A percentile compares a stretch with the other conserved stretches of the same genome.
Conservation (phyloP, 2,329 filamentous ascomycete genomes). For the Aphanocladium album region DNA sequence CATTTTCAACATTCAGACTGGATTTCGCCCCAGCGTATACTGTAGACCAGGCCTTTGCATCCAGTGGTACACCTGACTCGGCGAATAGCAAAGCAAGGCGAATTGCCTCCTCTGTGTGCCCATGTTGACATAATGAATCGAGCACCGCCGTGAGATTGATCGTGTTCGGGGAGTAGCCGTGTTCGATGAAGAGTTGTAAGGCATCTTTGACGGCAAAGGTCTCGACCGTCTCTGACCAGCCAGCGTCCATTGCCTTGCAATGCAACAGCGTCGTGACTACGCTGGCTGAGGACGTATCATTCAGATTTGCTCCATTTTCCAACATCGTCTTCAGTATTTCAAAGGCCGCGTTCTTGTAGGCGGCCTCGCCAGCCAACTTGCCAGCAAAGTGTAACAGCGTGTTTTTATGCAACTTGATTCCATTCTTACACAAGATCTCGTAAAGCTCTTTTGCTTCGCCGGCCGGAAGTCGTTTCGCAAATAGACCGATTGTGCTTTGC, state of each 20-base stretch:
- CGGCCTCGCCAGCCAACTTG: conserved; percentile 35
- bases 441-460: conserved; percentile 33
- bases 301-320: conserved; percentile 38
- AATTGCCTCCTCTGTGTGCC: conserved; percentile 31
- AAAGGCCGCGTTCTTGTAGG: conserved; percentile 39
- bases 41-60: conserved; percentile 62
- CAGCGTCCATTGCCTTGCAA: conserved; percentile 22
- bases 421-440: conserved; percentile 24
- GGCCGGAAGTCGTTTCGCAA: conserved; percentile 25
- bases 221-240: conserved; percentile 16
- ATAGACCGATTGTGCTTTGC: conserved; percentile 33
- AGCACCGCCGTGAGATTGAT: conserved; percentile 64
- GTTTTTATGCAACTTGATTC: conserved; percentile 31
- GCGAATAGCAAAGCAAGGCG: conserved; percentile 28
- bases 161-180: conserved; percentile 60
- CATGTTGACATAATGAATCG: conserved; percentile 59
- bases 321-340: conserved; percentile 35
- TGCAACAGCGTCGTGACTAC: conserved; percentile 57
- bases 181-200: conserved; percentile 43
- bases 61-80: conserved; percentile 50
- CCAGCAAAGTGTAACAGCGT: conserved; percentile 46
- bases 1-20: conserved; percentile 45
- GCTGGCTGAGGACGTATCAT: conserved; percentile 43
- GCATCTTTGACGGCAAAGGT: conserved; percentile 27
- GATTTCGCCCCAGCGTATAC: conserved; percentile 67